These are phyloP conservation scores for Thalassiosira mediterranea DNA, from an alignment of 352 stramenopile species.

Conservation along the genomic window DNA sequence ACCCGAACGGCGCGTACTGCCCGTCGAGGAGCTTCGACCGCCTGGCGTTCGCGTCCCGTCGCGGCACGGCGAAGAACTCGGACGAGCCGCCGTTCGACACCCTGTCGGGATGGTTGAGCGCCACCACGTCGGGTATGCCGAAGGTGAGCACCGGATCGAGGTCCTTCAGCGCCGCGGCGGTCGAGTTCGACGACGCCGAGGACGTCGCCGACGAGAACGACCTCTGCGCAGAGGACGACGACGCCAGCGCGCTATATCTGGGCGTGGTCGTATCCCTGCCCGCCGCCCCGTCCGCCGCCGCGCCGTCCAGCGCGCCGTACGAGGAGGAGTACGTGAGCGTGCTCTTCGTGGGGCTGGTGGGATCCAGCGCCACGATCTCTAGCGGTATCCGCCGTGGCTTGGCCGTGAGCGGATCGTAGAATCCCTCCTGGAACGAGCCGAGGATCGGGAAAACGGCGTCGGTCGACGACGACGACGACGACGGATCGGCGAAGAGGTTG, in stretches of 20 bases:
- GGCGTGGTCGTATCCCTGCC: no score
- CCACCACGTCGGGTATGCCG: conserved; percentile 71
- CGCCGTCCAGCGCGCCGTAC: conserved; percentile 43
- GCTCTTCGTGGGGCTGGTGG: conserved; percentile 37
- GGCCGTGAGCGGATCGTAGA: conserved; percentile 79
- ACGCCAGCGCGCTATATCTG: conserved; percentile 42
- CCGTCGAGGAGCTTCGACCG: conserved; percentile 63
- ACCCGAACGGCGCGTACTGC: conserved; percentile 80
- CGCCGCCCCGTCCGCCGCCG: conserved; percentile 12
- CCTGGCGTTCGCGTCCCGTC: conserved; percentile 46
- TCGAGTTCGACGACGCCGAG: conserved; percentile 38
- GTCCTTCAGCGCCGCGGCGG: conserved; percentile 15
- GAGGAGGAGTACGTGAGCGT: conserved; percentile 50
- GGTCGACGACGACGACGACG: conserved; percentile 39
- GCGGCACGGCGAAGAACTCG: conserved; percentile 74
- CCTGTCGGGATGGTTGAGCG: conserved; percentile 78
- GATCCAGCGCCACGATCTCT: conserved; percentile 74
- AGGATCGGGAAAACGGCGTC: conserved; percentile 64
- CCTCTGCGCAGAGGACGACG: conserved; percentile 47
- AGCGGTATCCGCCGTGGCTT: conserved; percentile 78
- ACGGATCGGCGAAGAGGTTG: conserved; percentile 8
- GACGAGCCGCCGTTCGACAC: conserved; percentile 73
- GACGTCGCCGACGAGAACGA: conserved; percentile 53
- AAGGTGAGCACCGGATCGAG: conserved; percentile 72
- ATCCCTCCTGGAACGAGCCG: conserved; percentile 79